These are phyloP conservation scores for Dactylonectria estremocensis DNA, from an alignment of 2,329 filamentous ascomycete species.

Conservation along the genomic window DNA sequence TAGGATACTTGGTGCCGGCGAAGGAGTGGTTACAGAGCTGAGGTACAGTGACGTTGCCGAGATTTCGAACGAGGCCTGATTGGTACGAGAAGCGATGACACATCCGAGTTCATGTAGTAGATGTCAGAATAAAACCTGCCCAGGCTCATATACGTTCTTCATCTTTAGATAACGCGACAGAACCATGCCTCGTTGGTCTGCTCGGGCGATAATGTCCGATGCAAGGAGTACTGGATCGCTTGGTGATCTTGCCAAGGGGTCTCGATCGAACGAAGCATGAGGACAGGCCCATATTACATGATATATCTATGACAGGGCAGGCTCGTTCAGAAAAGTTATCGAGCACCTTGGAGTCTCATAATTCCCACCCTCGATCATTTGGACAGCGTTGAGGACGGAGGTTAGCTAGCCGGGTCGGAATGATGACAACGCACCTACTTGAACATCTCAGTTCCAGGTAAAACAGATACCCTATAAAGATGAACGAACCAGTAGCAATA, in stretches of 20 bases:
- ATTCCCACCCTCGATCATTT: conserved; percentile 1
- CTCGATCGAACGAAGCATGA: conserved; percentile 20
- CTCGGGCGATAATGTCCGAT: conserved; percentile 30
- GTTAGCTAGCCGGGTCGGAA: conserved; percentile 12
- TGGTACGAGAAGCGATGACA: conserved; percentile 1
- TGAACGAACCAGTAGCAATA: conserved; percentile 17
- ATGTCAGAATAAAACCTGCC: background rate
- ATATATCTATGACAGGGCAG: conserved; percentile 15
- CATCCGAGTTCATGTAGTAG: background rate
- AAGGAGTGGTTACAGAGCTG: conserved; percentile 89
- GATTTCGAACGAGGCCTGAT: conserved; percentile 84
- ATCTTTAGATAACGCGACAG: conserved; percentile 29
- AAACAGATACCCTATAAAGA: conserved; percentile 5
- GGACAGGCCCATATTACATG: conserved; percentile 21
- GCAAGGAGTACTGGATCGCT: conserved; percentile 37
- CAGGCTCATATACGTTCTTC: conserved; percentile 36
- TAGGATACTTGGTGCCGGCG: conserved; percentile 89
- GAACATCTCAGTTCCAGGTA: conserved; percentile 26
- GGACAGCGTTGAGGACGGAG: conserved; percentile 1
- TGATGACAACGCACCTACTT: conserved; percentile 26
- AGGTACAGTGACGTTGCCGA: conserved; percentile 90
- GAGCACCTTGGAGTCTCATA: conserved; percentile 25
- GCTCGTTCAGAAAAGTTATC: conserved; percentile 14
- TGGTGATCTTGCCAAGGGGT: conserved; percentile 6
- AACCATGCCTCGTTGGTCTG: conserved; percentile 20